phyloP scores from a whole-genome alignment of 2,329 filamentous ascomycete genomes.

The Madurella mycetomatis region DNA sequence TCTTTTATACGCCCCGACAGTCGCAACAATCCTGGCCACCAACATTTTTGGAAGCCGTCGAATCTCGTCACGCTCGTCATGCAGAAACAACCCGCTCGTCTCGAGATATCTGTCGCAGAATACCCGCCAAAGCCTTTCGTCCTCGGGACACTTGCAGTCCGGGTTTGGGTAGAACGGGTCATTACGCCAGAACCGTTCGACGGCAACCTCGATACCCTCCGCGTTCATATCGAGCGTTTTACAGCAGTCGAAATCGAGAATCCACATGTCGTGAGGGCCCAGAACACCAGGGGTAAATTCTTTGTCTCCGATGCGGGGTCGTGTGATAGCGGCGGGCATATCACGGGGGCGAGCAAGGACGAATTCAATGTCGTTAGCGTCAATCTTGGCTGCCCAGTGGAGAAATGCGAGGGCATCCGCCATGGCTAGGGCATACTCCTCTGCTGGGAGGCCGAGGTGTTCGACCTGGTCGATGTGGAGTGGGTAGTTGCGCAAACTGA shows the following conservation, averaged over 20 bases:
- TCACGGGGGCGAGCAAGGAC: conserved; percentile 37
- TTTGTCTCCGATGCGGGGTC: too few relatives aligned
- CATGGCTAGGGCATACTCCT: conserved; percentile 41
- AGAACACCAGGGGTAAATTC: conserved; percentile 17
- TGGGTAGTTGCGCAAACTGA: conserved; percentile 46
- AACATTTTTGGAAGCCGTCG: too few relatives aligned
- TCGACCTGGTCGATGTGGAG: conserved; percentile 49
- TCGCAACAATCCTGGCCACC: too few relatives aligned
- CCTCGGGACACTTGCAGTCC: conserved; percentile 1
- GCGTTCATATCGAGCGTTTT: conserved; percentile 33
- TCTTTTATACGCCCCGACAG: too few relatives aligned
- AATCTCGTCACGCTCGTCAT: too few relatives aligned
- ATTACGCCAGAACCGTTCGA: conserved; percentile 43
- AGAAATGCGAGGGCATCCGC: conserved; percentile 47
- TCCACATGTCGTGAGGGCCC: conserved; percentile 38
- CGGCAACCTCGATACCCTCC: conserved; percentile 38
- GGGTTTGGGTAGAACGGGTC: conserved; percentile 46
- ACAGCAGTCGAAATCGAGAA: conserved; percentile 46
- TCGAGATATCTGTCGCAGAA: conserved; percentile 23
- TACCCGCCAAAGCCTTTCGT: conserved; percentile 23
- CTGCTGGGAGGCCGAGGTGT: conserved; percentile 33
- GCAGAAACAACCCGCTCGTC: neutral
- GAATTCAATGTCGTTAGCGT: conserved; percentile 53
- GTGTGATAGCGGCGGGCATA: neutral
- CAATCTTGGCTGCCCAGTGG: conserved; percentile 40